A percentile compares a stretch with the other conserved stretches of the same genome.
Evolutionary conservation across 306 rosid species (phyloP).

Genomic region (Trichosanthes cucumerina): DNA sequence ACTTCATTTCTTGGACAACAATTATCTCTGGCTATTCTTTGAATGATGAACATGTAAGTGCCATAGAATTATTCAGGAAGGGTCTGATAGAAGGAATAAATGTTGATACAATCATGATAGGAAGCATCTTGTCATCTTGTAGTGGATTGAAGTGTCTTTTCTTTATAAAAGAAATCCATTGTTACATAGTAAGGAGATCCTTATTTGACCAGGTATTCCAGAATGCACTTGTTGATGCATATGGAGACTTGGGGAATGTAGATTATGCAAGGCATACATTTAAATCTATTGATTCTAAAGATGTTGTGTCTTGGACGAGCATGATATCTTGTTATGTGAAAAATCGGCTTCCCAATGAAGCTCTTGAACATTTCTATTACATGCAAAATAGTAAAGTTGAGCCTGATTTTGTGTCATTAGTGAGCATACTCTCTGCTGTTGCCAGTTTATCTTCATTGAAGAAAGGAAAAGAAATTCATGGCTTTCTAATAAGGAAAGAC

Average conservation of each 20-base stretch:
- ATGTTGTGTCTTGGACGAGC: conserved; percentile 75
- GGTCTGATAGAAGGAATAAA: conserved; percentile 29
- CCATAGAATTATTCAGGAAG: conserved; percentile 36
- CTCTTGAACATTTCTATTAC: conserved; percentile 38
- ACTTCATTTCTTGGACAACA: conserved; percentile 67
- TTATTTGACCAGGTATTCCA: conserved; percentile 42
- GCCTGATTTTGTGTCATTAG: conserved; percentile 44
- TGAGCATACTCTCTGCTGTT: conserved; percentile 45
- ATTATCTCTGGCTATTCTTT: conserved; percentile 59
- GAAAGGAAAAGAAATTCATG: conserved; percentile 70
- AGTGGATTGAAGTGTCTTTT: conserved; percentile 29
- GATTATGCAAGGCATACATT: conserved; percentile 38
- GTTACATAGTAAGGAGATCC: conserved; percentile 30
- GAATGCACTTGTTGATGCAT: conserved; percentile 45
- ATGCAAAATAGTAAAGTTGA: conserved; percentile 36
- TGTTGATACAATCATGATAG: conserved; percentile 52
- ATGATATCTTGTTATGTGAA: conserved; percentile 49
- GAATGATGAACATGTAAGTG: conserved; percentile 27
- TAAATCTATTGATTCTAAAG: conserved; percentile 39
- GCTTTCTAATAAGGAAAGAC: conserved; percentile 52
- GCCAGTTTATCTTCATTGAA: conserved; percentile 55
- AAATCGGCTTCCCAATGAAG: conserved; percentile 47
- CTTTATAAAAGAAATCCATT: conserved; percentile 47
- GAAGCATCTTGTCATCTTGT: conserved; percentile 51
- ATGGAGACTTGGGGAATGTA: conserved; percentile 37